Conservation (phyloP, 1,284 basidiomycete genomes). For the Coniophora puteana region DNA sequence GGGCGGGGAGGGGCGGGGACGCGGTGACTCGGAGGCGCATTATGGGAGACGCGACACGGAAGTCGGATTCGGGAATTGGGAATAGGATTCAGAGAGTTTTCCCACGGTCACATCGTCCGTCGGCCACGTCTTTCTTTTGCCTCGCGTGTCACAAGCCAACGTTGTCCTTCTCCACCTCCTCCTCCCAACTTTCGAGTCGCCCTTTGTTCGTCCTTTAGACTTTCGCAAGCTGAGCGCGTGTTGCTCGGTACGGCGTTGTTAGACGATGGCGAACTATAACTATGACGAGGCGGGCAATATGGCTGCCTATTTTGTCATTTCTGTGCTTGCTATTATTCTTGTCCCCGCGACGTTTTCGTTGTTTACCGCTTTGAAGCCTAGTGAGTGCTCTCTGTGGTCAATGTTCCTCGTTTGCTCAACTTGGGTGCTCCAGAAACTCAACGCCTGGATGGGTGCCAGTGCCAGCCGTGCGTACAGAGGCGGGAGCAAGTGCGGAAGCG, state of each 20-base stretch:
- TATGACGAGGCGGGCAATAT: conserved; percentile 90
- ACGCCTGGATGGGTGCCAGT: conserved; percentile 53
- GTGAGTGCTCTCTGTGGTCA: conserved; percentile 22
- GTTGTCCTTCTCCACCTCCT: conserved; percentile 3
- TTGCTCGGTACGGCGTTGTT: conserved; percentile 12
- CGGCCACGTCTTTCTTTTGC: background rate
- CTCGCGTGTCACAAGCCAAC: conserved; percentile 4
- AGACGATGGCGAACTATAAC: conserved; percentile 70
- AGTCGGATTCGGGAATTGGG: no score
- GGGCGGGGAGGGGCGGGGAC: conserved; percentile 31
- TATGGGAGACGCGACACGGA: no score
- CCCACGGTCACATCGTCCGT: background rate
- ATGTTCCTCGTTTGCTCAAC: no score
- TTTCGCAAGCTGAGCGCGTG: conserved; percentile 4
- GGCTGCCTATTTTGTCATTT: conserved; percentile 87
- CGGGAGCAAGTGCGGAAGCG: conserved; percentile 44
- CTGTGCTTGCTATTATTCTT: conserved; percentile 79
- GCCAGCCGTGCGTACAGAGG: conserved; percentile 61
- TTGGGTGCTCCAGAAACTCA: no score
- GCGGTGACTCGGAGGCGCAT: conserved; percentile 42
- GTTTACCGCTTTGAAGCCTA: conserved; percentile 32
- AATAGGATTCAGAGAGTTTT: background rate
- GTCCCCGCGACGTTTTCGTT: conserved; percentile 69
- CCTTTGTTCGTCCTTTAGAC: no score
- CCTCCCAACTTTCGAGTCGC: conserved; percentile 9